phyloP scores from a whole-genome alignment of 2,329 filamentous ascomycete species.

The Taxawa tesnikishii region DNA sequence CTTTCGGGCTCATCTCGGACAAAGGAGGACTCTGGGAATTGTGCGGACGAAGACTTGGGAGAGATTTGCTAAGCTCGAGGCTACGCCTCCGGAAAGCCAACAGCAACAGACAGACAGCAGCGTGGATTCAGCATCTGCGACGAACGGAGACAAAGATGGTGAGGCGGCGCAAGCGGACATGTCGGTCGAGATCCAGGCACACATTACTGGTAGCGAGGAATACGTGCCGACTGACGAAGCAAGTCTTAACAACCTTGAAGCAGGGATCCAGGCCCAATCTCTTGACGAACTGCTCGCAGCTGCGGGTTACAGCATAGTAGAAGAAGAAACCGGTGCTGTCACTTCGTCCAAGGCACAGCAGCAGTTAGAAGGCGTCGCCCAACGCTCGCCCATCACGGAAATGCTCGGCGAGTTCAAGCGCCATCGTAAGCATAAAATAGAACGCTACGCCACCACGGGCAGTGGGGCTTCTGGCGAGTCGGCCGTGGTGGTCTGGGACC shows the following conservation, averaged over 20 bases:
- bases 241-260: conserved; percentile 4
- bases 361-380: too few relatives aligned
- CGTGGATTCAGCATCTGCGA: conserved; percentile 1
- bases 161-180: too few relatives aligned
- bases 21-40: conserved; percentile 23
- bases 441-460: conserved; percentile 6
- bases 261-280: conserved; percentile 6
- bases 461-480: not conserved
- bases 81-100: too few relatives aligned
- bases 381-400: not conserved
- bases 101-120: conserved; percentile 11
- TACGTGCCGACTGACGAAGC: conserved; percentile 3
- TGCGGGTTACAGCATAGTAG: conserved; percentile 7
- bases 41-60: conserved; percentile 25
- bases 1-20: conserved; percentile 15
- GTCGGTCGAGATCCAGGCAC: too few relatives aligned
- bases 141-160: conserved; percentile 14
- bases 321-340: too few relatives aligned
- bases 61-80: conserved; percentile 6
- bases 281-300: conserved; percentile 7
- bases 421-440: not conserved
- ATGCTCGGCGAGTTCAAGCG: not conserved
- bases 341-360: too few relatives aligned
- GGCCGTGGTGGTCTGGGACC: conserved; percentile 44
- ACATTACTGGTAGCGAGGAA: too few relatives aligned